phyloP scores from a whole-genome alignment of 2,329 filamentous ascomycete genomes.

The Aspergillus sergii region DNA sequence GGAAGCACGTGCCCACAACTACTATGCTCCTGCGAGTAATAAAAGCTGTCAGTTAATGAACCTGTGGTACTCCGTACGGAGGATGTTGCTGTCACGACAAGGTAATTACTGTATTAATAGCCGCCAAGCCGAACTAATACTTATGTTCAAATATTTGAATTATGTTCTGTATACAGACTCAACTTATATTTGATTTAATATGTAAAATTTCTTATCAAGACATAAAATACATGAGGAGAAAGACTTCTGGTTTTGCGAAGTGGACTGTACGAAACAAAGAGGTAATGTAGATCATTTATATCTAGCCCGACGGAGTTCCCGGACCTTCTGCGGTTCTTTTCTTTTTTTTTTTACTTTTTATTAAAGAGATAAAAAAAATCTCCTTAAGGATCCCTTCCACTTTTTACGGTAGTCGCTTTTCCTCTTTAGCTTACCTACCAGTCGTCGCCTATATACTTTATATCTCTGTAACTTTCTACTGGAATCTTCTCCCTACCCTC shows the following conservation, averaged over 20 bases:
- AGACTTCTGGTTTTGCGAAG: not conserved
- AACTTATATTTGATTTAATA: not conserved
- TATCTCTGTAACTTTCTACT: not conserved
- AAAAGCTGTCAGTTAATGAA: too few species aligned
- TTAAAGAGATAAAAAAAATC: not conserved
- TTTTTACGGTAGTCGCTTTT: not conserved
- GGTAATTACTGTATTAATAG: not conserved
- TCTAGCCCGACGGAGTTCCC: not conserved
- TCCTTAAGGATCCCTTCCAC: not conserved
- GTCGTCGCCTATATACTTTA: not conserved
- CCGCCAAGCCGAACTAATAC: not conserved
- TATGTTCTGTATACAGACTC: not conserved
- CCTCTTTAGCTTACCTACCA: not conserved
- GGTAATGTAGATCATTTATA: not conserved
- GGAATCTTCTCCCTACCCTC: not conserved
- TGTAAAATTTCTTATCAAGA: not conserved
- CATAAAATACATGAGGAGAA: not conserved
- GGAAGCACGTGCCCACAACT: not conserved
- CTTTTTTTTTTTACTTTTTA: not conserved
- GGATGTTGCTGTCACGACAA: too few species aligned
- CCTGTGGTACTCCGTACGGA: too few species aligned
- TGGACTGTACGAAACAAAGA: not conserved
- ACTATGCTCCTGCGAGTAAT: too few species aligned
- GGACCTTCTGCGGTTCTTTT: not conserved
- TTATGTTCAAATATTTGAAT: not conserved